Evolutionary conservation across 306 rosid species (phyloP).

Genomic region (Crataegus laevigata): DNA sequence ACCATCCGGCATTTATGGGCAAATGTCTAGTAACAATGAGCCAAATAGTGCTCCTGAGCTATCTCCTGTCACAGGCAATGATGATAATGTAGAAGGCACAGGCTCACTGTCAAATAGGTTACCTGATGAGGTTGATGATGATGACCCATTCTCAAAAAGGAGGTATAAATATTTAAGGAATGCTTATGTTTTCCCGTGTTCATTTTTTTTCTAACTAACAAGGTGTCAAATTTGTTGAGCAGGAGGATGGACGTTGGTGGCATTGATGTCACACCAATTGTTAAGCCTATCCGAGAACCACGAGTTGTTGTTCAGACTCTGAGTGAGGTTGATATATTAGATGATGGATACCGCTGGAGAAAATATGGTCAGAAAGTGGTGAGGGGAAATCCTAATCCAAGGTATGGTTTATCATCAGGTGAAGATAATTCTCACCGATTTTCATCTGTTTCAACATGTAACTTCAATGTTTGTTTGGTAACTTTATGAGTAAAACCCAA

Average conservation of each 20-base stretch:
- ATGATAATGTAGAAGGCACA: slow-evolving; percentile 48
- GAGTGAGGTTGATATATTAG: slow-evolving; percentile 97
- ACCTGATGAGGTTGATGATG: slow-evolving; percentile 70
- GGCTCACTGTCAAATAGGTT: slow-evolving; percentile 43
- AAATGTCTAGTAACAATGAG: slow-evolving; percentile 42
- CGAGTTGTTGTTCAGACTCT: slow-evolving; percentile 95
- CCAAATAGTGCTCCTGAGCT: slow-evolving; percentile 52
- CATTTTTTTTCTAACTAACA: slow-evolving; percentile 7
- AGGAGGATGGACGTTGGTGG: slow-evolving; percentile 81
- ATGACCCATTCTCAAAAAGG: slow-evolving; percentile 74
- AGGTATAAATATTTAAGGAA: slow-evolving; percentile 45
- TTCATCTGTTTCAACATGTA: slow-evolving; percentile 7
- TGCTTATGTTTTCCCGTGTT: slow-evolving; percentile 11
- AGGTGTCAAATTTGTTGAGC: slow-evolving; percentile 22
- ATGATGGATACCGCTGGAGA: slow-evolving; percentile 99
- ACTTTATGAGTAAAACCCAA: not conserved
- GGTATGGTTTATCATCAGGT: slow-evolving; percentile 41
- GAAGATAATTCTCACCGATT: not conserved
- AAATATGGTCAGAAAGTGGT: slow-evolving; percentile 99
- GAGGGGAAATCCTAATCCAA: slow-evolving; percentile 97
- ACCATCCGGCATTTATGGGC: slow-evolving; percentile 50
- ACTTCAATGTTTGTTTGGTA: not conserved
- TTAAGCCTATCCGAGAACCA: slow-evolving; percentile 93
- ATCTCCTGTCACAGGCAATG: slow-evolving; percentile 44
- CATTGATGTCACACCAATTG: slow-evolving; percentile 61